These are phyloP conservation scores for Alternaria sp. DNA, from an alignment of 2,329 filamentous ascomycete species.

Conservation along the genomic window DNA sequence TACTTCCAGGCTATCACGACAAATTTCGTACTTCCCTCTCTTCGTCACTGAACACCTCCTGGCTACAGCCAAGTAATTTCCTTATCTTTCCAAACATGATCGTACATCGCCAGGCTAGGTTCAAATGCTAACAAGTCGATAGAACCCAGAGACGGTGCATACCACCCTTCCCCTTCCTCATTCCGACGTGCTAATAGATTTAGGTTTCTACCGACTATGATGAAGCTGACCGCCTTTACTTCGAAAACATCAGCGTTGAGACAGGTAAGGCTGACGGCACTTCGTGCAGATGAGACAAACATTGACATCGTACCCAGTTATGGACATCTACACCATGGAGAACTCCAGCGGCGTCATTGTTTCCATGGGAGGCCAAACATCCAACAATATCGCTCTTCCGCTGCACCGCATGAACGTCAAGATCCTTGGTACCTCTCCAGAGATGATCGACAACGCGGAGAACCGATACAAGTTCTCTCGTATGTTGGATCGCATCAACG, in stretches of 20 bases:
- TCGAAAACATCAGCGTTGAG: constrained; percentile 75
- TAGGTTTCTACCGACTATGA: constrained; percentile 93
- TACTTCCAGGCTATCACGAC: background rate
- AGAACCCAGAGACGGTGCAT: constrained; percentile 83
- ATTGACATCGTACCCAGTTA: background rate
- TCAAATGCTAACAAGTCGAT: background rate
- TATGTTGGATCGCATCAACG: constrained; percentile 92
- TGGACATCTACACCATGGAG: constrained; percentile 82
- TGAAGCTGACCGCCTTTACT: constrained; percentile 92
- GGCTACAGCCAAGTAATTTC: background rate
- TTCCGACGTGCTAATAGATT: no score
- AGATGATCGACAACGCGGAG: constrained; percentile 98
- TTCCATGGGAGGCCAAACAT: constrained; percentile 96
- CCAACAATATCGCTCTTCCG: constrained; percentile 95
- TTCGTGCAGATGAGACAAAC: no score
- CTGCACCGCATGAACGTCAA: constrained; percentile 89
- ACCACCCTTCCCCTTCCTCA: no score
- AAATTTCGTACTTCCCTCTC: background rate
- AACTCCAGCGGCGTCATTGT: constrained; percentile 83
- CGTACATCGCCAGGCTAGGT: background rate
- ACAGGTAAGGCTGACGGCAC: no score
- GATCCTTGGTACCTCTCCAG: constrained; percentile 91
- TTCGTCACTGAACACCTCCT: background rate
- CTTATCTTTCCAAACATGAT: background rate
- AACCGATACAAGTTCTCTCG: constrained; percentile 99